Evolutionary conservation across 805 yeast species (phyloP).

Genomic region (Saturnispora hagleri): DNA sequence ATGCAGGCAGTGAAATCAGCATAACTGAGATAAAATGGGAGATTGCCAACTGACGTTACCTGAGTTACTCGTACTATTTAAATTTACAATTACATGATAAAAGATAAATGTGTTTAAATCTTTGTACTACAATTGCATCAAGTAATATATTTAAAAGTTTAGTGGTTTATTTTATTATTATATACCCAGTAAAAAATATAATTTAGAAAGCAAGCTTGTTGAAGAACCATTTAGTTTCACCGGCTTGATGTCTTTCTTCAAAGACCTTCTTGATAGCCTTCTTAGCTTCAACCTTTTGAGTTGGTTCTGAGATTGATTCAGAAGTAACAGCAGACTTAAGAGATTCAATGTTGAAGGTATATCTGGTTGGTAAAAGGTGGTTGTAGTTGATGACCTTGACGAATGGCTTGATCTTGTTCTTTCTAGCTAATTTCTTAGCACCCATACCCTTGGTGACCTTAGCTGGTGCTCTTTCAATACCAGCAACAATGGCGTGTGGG

Average conservation of each 20-base stretch:
- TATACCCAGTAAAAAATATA: neutral
- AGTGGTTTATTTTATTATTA: neutral
- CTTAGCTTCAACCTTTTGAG: constrained; percentile 98
- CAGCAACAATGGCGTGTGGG: constrained; percentile 99
- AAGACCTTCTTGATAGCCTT: constrained; percentile 98
- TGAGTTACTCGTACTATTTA: too few relatives aligned
- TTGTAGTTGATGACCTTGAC: constrained; percentile 98
- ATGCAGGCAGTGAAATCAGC: constrained; percentile 69
- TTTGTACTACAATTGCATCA: neutral
- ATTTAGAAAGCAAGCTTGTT: constrained; percentile 52
- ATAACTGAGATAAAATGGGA: constrained; percentile 68
- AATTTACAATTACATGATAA: too few relatives aligned
- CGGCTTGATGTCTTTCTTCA: constrained; percentile 98
- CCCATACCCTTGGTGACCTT: constrained; percentile 93
- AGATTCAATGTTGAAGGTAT: constrained; percentile 93
- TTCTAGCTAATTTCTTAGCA: constrained; percentile 93
- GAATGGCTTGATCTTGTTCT: constrained; percentile 98
- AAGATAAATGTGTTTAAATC: neutral
- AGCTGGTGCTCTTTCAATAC: constrained; percentile 97
- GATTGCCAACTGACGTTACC: constrained; percentile 27
- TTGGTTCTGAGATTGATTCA: constrained; percentile 94
- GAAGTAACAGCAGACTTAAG: constrained; percentile 86
- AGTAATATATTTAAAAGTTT: neutral
- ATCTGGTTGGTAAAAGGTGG: constrained; percentile 99
- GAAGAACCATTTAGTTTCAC: constrained; percentile 99